Evolutionary conservation across 23 red algal species (phyloP).

Genomic region (Cyanidiococcus yangmingshanensis): DNA sequence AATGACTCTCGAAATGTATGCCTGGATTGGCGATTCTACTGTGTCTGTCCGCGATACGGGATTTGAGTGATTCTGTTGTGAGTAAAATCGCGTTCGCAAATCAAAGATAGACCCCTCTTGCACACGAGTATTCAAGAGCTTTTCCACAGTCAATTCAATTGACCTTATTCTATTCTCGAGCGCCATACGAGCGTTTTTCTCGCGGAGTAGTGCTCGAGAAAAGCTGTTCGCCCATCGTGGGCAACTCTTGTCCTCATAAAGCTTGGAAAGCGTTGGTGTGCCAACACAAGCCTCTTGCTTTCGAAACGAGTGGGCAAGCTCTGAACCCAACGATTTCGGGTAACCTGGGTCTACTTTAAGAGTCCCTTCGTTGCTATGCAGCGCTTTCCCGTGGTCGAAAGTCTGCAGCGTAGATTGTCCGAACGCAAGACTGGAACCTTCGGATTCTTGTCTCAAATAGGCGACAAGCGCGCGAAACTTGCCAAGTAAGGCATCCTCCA

Average conservation of each 20-base stretch:
- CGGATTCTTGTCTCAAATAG: background rate
- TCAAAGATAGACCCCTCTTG: background rate
- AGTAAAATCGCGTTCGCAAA: background rate
- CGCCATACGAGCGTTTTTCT: background rate
- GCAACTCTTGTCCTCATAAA: too few species aligned
- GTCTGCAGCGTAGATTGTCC: too few species aligned
- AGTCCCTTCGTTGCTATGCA: too few species aligned
- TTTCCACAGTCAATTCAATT: background rate
- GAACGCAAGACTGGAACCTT: too few species aligned
- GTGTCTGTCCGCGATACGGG: background rate
- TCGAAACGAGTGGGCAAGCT: too few species aligned
- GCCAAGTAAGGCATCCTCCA: background rate
- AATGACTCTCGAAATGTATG: background rate
- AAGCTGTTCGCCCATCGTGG: too few species aligned
- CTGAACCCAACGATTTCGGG: too few species aligned
- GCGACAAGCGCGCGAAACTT: background rate
- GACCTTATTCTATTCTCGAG: background rate
- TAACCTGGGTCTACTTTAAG: too few species aligned
- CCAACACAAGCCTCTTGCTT: too few species aligned
- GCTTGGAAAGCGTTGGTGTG: too few species aligned
- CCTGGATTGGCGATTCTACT: background rate
- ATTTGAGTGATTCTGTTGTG: background rate
- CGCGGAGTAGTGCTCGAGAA: background rate
- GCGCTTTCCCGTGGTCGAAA: too few species aligned
- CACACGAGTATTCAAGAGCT: background rate